Conservation (phyloP, 768 basidiomycete genomes). For the Lentinula sp. region DNA sequence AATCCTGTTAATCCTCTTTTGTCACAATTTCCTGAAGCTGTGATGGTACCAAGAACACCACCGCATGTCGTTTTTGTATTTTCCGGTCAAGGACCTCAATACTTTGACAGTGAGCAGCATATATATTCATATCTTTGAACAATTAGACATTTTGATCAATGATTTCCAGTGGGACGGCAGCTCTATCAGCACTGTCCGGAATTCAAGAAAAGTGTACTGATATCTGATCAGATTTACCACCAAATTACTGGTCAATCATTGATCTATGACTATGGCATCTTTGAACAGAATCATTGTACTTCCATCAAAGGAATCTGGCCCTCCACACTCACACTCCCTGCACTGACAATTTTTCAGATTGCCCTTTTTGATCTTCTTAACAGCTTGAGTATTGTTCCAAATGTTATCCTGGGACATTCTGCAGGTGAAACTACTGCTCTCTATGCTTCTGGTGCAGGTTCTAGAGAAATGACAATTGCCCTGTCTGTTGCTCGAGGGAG, state of each 20-base stretch:
- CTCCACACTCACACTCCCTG: conserved; percentile 31
- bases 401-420: conserved; percentile 37
- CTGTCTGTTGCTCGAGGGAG: conserved; percentile 35
- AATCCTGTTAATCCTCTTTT: neutral
- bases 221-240: conserved; percentile 27
- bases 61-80: conserved; percentile 31
- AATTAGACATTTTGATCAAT: no score
- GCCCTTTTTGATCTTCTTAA: conserved; percentile 35
- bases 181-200: conserved; percentile 25
- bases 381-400: conserved; percentile 29
- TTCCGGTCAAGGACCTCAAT: conserved; percentile 33
- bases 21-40: conserved; percentile 17
- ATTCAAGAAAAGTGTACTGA: conserved; percentile 30
- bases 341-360: conserved; percentile 39
- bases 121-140: neutral
- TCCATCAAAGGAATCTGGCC: conserved; percentile 21
- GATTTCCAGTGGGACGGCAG: conserved; percentile 28
- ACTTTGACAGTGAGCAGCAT: conserved; percentile 24
- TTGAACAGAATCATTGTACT: conserved; percentile 13
- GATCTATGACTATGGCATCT: conserved; percentile 29
- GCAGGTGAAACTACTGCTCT: conserved; percentile 40
- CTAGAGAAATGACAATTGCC: conserved; percentile 33
- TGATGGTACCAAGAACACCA: no score
- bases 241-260: conserved; percentile 26
- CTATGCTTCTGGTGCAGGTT: conserved; percentile 35